Evolutionary conservation across 2,329 filamentous ascomycete species (phyloP), one percentile per base, ranked within the genome.

Genomic region (Ophiostoma pallidulum): DNA sequence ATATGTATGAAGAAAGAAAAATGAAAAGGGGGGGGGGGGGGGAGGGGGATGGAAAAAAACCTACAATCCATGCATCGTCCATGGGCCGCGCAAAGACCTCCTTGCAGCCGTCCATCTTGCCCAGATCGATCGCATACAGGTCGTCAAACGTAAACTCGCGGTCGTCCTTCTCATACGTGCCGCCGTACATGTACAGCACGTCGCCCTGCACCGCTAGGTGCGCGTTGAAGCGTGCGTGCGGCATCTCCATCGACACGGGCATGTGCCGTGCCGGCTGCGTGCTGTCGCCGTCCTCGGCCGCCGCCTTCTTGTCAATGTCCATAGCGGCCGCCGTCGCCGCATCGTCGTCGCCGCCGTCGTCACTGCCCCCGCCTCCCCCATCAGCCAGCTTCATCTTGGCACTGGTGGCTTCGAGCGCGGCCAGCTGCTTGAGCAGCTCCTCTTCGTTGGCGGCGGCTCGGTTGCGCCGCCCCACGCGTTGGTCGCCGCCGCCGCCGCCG

Each of bases 71-170:
- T 62, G 94, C 89, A 59, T 88, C 78, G 24, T 55, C 56, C 14
- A 90, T 81, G 56, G 94, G 85, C 45, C 87, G 76, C 62, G 75
- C 86, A 69, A 91, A 97, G 41, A 97, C 78, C 65, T 96, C 85
- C 62, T 89, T 91, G 54, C 92, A 91, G 4, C 92, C 92, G 57
- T 97, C 89, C 51, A 98, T 74, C 65, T 95, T 96, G 51, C 84
- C 90, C n/a, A 98, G 72, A 59, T 98, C 89, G 51, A 97, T 81
- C 2, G 88, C 83, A 66, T 94, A 94, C 65, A 98, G 73, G 59
- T 98, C 92, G 57, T 96, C 90, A 64, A 97, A 95, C 0, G 90
- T 97, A 59, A 86, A 95, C 64, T 98, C 92, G 19, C 87, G 78
- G 59, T 98, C 92, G 16, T 87, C 91, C 62, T 94, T 92, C 62